Conservation (phyloP, 2,329 filamentous ascomycete species). For the Diaporthe sp. region DNA sequence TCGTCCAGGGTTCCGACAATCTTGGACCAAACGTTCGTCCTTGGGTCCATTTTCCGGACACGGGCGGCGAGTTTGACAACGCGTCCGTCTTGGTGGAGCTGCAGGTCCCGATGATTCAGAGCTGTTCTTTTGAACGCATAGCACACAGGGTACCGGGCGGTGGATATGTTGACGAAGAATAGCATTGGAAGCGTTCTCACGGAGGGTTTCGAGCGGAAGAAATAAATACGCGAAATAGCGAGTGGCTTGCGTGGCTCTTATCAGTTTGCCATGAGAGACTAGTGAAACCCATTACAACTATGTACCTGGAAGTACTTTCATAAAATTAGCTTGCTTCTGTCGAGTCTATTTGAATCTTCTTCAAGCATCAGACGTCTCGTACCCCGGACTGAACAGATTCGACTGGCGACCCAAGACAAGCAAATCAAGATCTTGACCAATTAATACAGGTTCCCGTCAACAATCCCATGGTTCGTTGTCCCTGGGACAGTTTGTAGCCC, state of each 20-base stretch:
- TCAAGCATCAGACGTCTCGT: neutral
- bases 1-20: neutral
- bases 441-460: neutral
- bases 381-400: neutral
- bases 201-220: neutral
- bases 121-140: neutral
- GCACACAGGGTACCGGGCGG: neutral
- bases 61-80: neutral
- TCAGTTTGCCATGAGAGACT: neutral
- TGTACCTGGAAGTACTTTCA: neutral
- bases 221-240: neutral
- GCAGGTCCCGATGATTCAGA: neutral
- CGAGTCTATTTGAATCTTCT: neutral
- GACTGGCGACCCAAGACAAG: neutral
- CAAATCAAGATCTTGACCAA: neutral
- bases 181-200: neutral
- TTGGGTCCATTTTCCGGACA: neutral
- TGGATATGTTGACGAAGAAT: neutral
- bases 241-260: neutral
- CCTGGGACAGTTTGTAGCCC: neutral
- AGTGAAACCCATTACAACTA: neutral
- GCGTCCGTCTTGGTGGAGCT: neutral
- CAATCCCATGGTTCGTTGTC: rapidly evolving
- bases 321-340: neutral
- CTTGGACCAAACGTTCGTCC: neutral